A percentile compares a stretch with the other conserved stretches of the same genome.
These are phyloP conservation scores for Solanum etuberosum DNA, from an alignment of 257 asterid genomes.

Conservation along the genomic window DNA sequence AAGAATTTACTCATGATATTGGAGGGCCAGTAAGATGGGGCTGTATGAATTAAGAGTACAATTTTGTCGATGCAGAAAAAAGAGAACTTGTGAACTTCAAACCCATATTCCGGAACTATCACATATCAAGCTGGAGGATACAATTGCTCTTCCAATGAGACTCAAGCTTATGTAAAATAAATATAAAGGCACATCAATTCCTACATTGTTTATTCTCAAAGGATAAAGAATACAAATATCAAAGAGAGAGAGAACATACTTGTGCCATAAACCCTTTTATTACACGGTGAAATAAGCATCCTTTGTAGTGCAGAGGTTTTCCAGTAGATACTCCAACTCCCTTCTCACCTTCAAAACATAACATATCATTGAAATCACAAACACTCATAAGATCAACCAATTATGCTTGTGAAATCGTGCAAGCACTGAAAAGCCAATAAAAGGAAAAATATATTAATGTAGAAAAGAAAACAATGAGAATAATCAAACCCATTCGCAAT, in stretches of 20 bases:
- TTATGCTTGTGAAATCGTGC: neutral
- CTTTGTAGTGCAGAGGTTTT: constrained; percentile 91
- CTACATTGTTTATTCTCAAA: neutral
- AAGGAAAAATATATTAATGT: neutral
- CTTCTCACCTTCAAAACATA: constrained; percentile 64
- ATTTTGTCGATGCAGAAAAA: neutral
- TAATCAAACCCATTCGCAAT: neutral
- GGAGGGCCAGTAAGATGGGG: neutral
- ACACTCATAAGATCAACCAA: neutral
- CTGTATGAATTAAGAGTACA: neutral
- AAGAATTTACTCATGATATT: neutral
- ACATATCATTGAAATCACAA: neutral
- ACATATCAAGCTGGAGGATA: neutral
- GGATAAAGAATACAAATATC: neutral
- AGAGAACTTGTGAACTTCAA: neutral
- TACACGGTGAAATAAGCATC: constrained; percentile 80
- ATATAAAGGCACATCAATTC: neutral
- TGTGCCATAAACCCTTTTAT: constrained; percentile 96
- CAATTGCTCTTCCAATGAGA: neutral
- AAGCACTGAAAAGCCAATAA: neutral
- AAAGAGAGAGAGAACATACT: constrained; percentile 29
- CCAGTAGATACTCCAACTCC: constrained; percentile 75
- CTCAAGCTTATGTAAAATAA: neutral
- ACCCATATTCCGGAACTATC: neutral
- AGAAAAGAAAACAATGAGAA: neutral